phyloP scores from a whole-genome alignment of 257 asterid species.

The Ilex asprella region DNA sequence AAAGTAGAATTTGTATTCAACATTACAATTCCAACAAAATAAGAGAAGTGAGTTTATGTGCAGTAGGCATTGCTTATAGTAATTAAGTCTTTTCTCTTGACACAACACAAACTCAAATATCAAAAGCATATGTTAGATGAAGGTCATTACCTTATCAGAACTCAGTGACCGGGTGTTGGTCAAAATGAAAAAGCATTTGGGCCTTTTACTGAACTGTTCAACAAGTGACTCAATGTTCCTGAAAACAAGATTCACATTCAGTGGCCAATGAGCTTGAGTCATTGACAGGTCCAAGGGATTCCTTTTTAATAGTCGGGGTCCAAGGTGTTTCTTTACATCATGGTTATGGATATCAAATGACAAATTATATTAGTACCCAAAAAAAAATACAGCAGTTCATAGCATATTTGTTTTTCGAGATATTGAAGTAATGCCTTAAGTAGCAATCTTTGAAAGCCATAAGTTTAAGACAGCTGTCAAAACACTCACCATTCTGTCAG shows the following conservation, averaged over 20 bases:
- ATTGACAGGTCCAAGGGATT: not conserved
- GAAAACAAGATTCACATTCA: constrained; percentile 17
- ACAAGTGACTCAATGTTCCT: constrained; percentile 80
- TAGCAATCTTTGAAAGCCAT: not conserved
- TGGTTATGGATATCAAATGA: too few relatives aligned
- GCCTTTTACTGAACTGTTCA: constrained; percentile 59
- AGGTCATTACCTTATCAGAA: constrained; percentile 61
- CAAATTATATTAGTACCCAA: too few relatives aligned
- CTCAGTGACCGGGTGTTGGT: constrained; percentile 86
- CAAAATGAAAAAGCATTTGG: constrained; percentile 88
- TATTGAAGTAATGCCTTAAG: not conserved
- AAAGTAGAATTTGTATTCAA: constrained; percentile 14
- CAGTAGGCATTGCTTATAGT: too few relatives aligned
- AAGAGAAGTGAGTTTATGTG: too few relatives aligned
- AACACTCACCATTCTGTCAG: constrained; percentile 91
- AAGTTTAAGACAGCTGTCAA: constrained; percentile 9
- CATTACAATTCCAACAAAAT: too few relatives aligned
- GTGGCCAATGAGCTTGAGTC: not conserved
- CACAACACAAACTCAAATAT: not conserved
- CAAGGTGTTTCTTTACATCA: too few relatives aligned
- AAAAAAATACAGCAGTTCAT: too few relatives aligned
- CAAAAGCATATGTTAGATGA: not conserved
- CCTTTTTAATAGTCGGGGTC: too few relatives aligned
- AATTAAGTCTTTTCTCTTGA: too few relatives aligned
- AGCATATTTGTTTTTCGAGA: too few relatives aligned